Base-by-base conservation (phyloP, 2,329 filamentous ascomycete species). In the Claviceps purpurea region DNA sequence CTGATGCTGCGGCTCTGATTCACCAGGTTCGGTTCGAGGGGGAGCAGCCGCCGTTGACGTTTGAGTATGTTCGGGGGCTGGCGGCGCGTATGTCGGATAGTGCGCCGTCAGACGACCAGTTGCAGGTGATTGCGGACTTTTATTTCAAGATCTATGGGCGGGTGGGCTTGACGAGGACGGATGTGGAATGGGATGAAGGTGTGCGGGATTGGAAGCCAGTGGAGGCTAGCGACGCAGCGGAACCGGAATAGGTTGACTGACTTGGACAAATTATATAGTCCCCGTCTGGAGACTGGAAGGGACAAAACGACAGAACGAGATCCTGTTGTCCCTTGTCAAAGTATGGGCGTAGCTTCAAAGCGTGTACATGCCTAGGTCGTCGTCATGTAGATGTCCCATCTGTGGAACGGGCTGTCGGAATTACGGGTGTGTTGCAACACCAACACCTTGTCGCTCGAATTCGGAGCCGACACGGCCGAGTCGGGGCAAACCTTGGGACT, bases 1-100 rank as follows among this genome's bases (percentile, higher is more conserved):
- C 50, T 2, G 57, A 58, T 40, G 55, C 57, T 7, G 54, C 55
- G 13, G 55, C 57, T 14, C 53, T 58, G 2, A 50, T 58, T 43
- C 55, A 54, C 49, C 39, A 40, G 4, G 51, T 57, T 44, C 37
- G 42, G 34, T 16, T 26, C 20, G 50, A 40, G 5, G 47, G 47
- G 8, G 50, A 53, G 10, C 47, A 34, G 16, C 52, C 44, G 10
- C 55, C 57, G 3, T 40, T 59, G 11, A 56, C 50, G 26, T 56
- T 53, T 26, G 46, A 58, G 16, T 57, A 55, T 13, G n/a, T 59
- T 8, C 51, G 51, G 11, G 45, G 45, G 4, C 41, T 57, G 13
- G 56, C 57, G 39, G 50, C 51, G 30, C 56, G 56, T 10, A 53
- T 54, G 1, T 57, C 56, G 37, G 54, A 55, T n/a, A n/a, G 52